phyloP scores from a whole-genome alignment of 2,329 filamentous ascomycete species.

The Phoma sp. region DNA sequence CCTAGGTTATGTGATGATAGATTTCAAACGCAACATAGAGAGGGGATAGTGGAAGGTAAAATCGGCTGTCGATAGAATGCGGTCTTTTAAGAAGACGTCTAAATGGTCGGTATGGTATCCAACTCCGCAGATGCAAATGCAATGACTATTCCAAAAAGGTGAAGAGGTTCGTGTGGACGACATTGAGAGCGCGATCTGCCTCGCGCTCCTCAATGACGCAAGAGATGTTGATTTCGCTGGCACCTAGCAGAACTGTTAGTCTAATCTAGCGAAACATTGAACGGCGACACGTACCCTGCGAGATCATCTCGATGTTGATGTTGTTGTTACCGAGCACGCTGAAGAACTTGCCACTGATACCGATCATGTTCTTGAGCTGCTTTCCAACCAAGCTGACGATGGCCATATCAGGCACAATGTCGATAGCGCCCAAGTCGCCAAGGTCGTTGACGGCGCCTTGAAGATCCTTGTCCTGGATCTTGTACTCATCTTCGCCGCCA shows the following conservation, averaged over 20 bases:
- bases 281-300: conserved; percentile 73
- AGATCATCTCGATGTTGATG: conserved; percentile 99
- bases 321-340: conserved; percentile 90
- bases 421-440: conserved; percentile 84
- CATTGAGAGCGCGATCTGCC: conserved; percentile 91
- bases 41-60: neutral
- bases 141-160: conserved; percentile 79
- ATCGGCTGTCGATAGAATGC: neutral
- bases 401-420: conserved; percentile 89
- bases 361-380: conserved; percentile 96
- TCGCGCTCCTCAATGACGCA: conserved; percentile 94
- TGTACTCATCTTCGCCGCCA: conserved; percentile 56
- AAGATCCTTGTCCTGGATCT: conserved; percentile 57
- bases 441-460: conserved; percentile 71
- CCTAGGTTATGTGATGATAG: neutral
- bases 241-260: conserved; percentile 65
- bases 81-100: conserved; percentile 4
- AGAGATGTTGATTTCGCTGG: conserved; percentile 98
- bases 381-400: conserved; percentile 94
- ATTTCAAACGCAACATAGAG: neutral
- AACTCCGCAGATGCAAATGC: conserved; percentile 37
- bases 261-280: neutral
- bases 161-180: conserved; percentile 95
- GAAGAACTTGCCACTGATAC: conserved; percentile 94
- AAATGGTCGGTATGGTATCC: conserved; percentile 29